These are phyloP conservation scores for Erigeron philadelphicus DNA, from an alignment of 140 eudicot species.

Conservation along the genomic window DNA sequence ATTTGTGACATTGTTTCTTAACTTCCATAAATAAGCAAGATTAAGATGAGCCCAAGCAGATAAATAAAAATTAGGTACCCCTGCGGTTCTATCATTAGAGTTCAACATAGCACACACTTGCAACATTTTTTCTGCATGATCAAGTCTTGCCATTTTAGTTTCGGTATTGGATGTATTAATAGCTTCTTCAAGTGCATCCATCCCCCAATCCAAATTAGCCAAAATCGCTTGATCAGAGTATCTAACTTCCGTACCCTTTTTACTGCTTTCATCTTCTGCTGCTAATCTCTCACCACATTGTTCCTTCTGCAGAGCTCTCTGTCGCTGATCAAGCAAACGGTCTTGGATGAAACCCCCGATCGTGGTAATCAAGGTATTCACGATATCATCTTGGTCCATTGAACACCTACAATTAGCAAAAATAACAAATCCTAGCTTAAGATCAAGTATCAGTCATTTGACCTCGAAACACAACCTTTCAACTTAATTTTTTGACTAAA, in stretches of 20 bases:
- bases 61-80: conserved; percentile 74
- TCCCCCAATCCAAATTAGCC: conserved; percentile 81
- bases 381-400: conserved; percentile 58
- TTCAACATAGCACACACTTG: conserved; percentile 84
- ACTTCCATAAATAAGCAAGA: conserved; percentile 56
- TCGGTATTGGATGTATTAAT: conserved; percentile 62
- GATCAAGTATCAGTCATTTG: background rate
- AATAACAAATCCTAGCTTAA: background rate
- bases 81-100: conserved; percentile 58
- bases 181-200: conserved; percentile 80
- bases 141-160: conserved; percentile 69
- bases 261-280: conserved; percentile 51
- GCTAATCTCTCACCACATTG: conserved; percentile 82
- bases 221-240: conserved; percentile 83
- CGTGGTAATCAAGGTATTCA: conserved; percentile 44
- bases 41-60: conserved; percentile 89
- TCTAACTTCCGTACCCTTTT: conserved; percentile 47
- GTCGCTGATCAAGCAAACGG: conserved; percentile 49
- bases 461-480: background rate
- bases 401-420: conserved; percentile 31
- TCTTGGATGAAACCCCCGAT: conserved; percentile 65
- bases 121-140: conserved; percentile 76
- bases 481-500: background rate
- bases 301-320: conserved; percentile 58
- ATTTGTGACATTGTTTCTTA: conserved; percentile 49